phyloP scores from a whole-genome alignment of 148 eudicot species.

The Arctostaphylos glauca region DNA sequence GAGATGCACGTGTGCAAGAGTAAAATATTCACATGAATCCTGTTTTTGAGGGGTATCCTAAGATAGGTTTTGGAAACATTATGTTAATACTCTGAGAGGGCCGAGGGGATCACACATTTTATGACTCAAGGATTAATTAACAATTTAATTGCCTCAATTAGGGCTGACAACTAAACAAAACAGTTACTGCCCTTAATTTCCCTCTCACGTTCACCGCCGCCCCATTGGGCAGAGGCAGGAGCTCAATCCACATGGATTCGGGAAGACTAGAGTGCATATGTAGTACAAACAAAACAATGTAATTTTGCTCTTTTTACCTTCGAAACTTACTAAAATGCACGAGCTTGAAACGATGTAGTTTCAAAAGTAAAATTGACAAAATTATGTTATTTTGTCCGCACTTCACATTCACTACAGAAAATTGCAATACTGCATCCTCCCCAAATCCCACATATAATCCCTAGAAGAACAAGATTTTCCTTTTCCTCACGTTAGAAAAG shows the following conservation, averaged over 20 bases:
- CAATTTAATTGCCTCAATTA: background rate
- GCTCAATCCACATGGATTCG: background rate
- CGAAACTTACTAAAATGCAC: no score
- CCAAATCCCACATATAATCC: background rate
- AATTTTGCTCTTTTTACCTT: no score
- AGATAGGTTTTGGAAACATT: background rate
- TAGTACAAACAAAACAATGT: no score
- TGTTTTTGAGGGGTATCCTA: background rate
- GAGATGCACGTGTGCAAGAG: slow-evolving; percentile 2
- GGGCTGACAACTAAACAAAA: background rate
- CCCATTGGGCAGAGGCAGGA: background rate
- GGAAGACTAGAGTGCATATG: no score
- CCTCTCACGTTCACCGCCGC: background rate
- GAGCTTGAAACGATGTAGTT: no score
- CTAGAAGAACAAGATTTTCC: background rate
- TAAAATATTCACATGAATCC: background rate
- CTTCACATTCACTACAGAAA: no score
- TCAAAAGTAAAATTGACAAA: no score
- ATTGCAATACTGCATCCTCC: no score
- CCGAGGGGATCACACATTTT: background rate
- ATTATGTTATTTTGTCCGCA: no score
- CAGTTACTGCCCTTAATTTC: background rate
- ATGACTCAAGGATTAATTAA: background rate
- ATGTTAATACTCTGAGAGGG: background rate
- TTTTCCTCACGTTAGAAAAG: background rate